Base-by-base conservation (phyloP, 768 basidiomycete species). In the Fibroporia radiculosa region DNA sequence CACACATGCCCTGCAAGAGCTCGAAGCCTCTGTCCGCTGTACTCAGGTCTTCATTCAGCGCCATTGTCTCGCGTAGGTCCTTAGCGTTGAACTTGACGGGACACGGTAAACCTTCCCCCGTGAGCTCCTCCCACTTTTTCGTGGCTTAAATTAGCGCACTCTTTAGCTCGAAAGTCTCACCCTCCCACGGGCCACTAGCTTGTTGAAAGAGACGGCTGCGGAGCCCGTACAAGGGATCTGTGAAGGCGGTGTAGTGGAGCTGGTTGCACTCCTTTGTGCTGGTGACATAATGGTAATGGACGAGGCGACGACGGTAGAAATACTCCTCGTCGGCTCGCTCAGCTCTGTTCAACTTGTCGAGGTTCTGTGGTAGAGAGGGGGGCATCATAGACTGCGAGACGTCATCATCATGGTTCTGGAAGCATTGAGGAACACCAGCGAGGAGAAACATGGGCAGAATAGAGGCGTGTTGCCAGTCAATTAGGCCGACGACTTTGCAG, bases 371-470 rank as follows among this genome's bases (percentile, higher is more conserved):
- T 37, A 68, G 62, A n/a, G 63, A 67, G 32, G 74, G 73, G 49
- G 18, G 62, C 18, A 48, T 59, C 56, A 74, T 57, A 48, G 46
- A 42, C 47, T 68, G 62, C 53, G 66, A 74, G 52, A 57, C 52
- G 13, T 48, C 28, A 48, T 76, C 74, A 55, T 61, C 63, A 54
- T 73, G 57, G 63, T 77, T 77, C 63, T 74, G 72, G 1, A 77
- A 40, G 20, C 54, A 56, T 43, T 60, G 14, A 33, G 74, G 74
- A 57, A 72, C 59, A 50, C 68, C 63, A 27, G 71, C 64, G 47
- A 65, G 67, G 63, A 78, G 74, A 62, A 72, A 77, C 50, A 50
- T 20, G 56, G 75, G 74, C 24, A 77, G 66, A 64, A 78, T 71
- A 3, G 73, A 62, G 50, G 76, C 48, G 60, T 77, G 73, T 47